Evolutionary conservation across 1,139 yeast genomes (phyloP).

Genomic region (Kurtzmaniella quercitrusa): DNA sequence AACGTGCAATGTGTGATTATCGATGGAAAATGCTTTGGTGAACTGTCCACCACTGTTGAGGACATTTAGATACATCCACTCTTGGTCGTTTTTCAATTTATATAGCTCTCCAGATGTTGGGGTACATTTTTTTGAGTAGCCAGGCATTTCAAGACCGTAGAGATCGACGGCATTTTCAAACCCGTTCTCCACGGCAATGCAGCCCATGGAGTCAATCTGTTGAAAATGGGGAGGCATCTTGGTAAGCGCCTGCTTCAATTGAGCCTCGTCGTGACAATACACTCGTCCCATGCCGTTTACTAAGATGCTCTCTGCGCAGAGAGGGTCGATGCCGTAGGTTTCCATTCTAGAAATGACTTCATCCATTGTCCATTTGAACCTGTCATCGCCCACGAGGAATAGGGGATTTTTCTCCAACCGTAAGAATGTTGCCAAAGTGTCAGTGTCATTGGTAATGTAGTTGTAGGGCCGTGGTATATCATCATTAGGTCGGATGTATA

Average conservation of each 20-base stretch:
- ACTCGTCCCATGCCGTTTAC: slow-evolving; percentile 33
- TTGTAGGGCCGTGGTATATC: slow-evolving; percentile 22
- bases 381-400: slow-evolving; percentile 22
- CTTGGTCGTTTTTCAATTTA: slow-evolving; percentile 15
- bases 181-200: slow-evolving; percentile 18
- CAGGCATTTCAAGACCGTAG: slow-evolving; percentile 21
- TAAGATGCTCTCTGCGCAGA: slow-evolving; percentile 27
- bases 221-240: slow-evolving; percentile 8
- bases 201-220: slow-evolving; percentile 20
- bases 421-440: slow-evolving; percentile 11
- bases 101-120: slow-evolving; percentile 16
- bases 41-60: slow-evolving; percentile 32
- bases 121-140: slow-evolving; percentile 17
- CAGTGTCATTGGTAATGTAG: slow-evolving; percentile 13
- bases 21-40: slow-evolving; percentile 29
- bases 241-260: slow-evolving; percentile 11
- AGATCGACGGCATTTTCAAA: slow-evolving; percentile 16
- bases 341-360: slow-evolving; percentile 20
- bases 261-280: slow-evolving; percentile 16
- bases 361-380: slow-evolving; percentile 23
- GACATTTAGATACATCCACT: slow-evolving; percentile 24
- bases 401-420: slow-evolving; percentile 21
- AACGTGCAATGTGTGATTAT: slow-evolving; percentile 27
- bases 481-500: slow-evolving; percentile 21
- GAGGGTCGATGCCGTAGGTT: slow-evolving; percentile 29